phyloP scores from a whole-genome alignment of 2,329 filamentous ascomycete genomes.

The Lizonia empirigonia region DNA sequence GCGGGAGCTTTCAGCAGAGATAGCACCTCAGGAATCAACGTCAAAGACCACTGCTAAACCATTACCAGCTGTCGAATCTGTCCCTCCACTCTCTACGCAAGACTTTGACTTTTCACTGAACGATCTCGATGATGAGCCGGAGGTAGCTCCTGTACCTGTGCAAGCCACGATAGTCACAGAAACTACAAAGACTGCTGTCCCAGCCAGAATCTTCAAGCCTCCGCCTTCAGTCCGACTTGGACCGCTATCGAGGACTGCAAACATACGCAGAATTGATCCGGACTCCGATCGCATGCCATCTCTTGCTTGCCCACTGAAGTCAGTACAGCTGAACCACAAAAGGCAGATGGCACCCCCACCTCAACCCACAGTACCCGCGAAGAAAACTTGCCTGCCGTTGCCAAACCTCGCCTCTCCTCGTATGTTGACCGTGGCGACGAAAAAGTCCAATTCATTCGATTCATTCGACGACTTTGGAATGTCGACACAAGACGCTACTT shows the following conservation, averaged over 20 bases:
- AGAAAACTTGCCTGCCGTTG: conserved; percentile 2
- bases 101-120: conserved; percentile 50
- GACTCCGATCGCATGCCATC: neutral
- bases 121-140: conserved; percentile 45
- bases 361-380: conserved; percentile 1
- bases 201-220: neutral
- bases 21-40: no score
- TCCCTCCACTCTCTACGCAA: conserved; percentile 46
- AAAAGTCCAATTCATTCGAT: neutral
- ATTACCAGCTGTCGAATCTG: neutral
- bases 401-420: neutral
- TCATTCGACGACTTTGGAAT: conserved; percentile 28
- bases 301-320: neutral
- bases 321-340: neutral
- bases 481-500: conserved; percentile 36
- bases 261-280: conserved; percentile 2
- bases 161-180: neutral
- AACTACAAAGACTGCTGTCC: neutral
- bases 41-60: neutral
- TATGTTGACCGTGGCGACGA: neutral
- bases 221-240: conserved; percentile 8
- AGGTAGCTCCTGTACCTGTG: neutral
- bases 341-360: conserved; percentile 4
- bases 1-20: conserved; percentile 46
- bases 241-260: conserved; percentile 7